Evolutionary conservation across 73 alveolate species (phyloP).

Genomic region (Blepharisma japonicum): DNA sequence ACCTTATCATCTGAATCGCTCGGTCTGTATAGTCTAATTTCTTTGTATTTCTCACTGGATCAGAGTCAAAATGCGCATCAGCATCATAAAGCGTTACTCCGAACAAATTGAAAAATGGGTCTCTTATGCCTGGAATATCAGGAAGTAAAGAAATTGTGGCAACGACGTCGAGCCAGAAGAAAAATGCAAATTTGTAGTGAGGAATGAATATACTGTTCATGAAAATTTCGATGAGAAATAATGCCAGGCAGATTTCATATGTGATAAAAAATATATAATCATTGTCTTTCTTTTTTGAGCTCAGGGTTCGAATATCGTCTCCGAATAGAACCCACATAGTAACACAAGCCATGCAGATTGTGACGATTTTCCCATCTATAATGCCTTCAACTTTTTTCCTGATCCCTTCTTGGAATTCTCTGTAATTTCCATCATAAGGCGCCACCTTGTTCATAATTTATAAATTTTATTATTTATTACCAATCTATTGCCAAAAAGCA

Average conservation of each 20-base stretch:
- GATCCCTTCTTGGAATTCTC: neutral
- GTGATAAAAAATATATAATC: constrained; percentile 44
- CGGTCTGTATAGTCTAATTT: constrained; percentile 24
- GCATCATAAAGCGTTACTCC: constrained; percentile 36
- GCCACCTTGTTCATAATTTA: no score
- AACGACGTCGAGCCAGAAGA: constrained; percentile 71
- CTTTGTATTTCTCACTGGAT: constrained; percentile 23
- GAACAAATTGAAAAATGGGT: constrained; percentile 36
- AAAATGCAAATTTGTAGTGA: constrained; percentile 59
- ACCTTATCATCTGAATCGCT: constrained; percentile 51
- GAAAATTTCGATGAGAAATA: constrained; percentile 53
- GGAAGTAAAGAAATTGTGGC: constrained; percentile 68
- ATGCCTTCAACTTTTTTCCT: constrained; percentile 34
- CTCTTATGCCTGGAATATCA: constrained; percentile 54
- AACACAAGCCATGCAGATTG: constrained; percentile 52
- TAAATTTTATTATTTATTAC: no score
- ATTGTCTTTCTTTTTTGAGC: constrained; percentile 46
- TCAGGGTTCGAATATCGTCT: constrained; percentile 57
- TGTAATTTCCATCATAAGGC: no score
- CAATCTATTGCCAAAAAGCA: no score
- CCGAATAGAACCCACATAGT: constrained; percentile 65
- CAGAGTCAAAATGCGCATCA: constrained; percentile 40
- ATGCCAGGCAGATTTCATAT: constrained; percentile 42
- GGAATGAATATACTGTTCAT: constrained; percentile 48
- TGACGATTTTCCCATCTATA: constrained; percentile 59